A percentile compares a stretch with the other conserved stretches of the same genome.
Evolutionary conservation across 1,284 basidiomycete species (phyloP).

Genomic region (Mycena citricolor): DNA sequence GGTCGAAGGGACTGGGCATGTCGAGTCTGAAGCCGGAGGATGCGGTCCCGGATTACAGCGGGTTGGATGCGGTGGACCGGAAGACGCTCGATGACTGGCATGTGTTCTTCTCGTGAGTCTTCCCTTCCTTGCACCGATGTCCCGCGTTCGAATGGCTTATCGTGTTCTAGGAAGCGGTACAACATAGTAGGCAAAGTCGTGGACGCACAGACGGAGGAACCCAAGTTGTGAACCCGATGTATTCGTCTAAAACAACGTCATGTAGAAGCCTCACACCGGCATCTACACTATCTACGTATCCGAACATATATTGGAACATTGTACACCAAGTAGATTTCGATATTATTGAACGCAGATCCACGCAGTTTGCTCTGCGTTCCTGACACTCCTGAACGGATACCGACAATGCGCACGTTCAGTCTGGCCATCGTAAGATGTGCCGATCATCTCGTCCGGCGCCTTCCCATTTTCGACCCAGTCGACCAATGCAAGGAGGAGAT

Average conservation of each 20-base stretch:
- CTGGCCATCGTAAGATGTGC: conserved; percentile 3
- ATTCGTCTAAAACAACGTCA: too few relatives aligned
- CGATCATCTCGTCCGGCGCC: conserved; percentile 16
- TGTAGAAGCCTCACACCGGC: too few relatives aligned
- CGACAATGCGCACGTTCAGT: conserved; percentile 14
- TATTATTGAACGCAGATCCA: not conserved
- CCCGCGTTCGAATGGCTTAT: conserved; percentile 20
- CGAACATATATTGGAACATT: too few relatives aligned
- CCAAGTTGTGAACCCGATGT: too few relatives aligned
- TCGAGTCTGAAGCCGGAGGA: conserved; percentile 88
- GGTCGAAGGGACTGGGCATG: conserved; percentile 77
- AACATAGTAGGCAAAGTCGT: conserved; percentile 64
- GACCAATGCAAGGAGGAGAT: conserved; percentile 19
- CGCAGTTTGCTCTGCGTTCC: conserved; percentile 8
- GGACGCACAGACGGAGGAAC: too few relatives aligned
- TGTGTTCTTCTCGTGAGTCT: conserved; percentile 56
- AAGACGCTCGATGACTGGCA: conserved; percentile 94
- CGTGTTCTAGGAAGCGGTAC: conserved; percentile 67
- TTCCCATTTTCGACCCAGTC: conserved; percentile 21
- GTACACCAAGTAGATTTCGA: not conserved
- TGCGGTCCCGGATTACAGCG: conserved; percentile 86
- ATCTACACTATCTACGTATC: too few relatives aligned
- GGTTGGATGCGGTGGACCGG: conserved; percentile 70
- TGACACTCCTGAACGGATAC: conserved; percentile 13
- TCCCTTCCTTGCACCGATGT: not conserved